Percentiles rank a stretch among this genome's conserved stretches.
Conservation (phyloP, 2,329 filamentous ascomycete genomes). For the Cladosporium sp. region DNA sequence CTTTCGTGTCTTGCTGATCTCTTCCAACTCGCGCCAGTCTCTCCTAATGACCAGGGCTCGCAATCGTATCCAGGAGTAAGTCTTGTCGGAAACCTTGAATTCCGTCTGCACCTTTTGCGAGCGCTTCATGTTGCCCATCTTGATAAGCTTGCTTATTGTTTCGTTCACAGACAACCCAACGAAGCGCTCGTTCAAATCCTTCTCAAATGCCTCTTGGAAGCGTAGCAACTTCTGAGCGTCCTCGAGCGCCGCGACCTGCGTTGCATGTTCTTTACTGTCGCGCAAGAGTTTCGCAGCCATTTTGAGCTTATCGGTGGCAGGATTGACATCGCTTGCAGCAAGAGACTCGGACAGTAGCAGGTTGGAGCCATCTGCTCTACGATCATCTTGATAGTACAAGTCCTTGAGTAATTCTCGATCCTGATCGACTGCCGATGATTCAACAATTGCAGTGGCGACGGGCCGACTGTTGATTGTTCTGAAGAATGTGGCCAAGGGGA, state of each 20-base stretch:
- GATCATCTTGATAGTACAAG: constrained; percentile 95
- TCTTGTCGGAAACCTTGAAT: constrained; percentile 90
- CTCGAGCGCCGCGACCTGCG: constrained; percentile 73
- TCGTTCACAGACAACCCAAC: constrained; percentile 85
- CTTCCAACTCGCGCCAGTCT: constrained; percentile 91
- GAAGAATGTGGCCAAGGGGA: constrained; percentile 90
- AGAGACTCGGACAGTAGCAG: constrained; percentile 85
- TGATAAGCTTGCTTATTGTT: constrained; percentile 85
- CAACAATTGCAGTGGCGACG: constrained; percentile 83
- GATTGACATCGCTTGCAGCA: constrained; percentile 66
- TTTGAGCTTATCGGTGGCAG: constrained; percentile 81
- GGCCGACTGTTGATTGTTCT: constrained; percentile 83
- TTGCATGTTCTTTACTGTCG: constrained; percentile 76
- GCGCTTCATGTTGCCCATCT: constrained; percentile 76
- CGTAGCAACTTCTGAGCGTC: constrained; percentile 78
- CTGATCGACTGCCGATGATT: constrained; percentile 76
- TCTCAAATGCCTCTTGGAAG: constrained; percentile 84
- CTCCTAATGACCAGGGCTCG: constrained; percentile 85
- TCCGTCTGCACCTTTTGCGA: constrained; percentile 86
- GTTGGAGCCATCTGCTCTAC: constrained; percentile 81
- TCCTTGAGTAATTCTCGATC: constrained; percentile 86
- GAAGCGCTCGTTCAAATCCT: constrained; percentile 69
- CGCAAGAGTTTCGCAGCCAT: constrained; percentile 78
- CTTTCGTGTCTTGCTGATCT: constrained; percentile 73
- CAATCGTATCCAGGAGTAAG: constrained; percentile 82